These are phyloP conservation scores for Acanthamoeba culbertsoni DNA, from an alignment of 208 protist species.

Conservation along the genomic window DNA sequence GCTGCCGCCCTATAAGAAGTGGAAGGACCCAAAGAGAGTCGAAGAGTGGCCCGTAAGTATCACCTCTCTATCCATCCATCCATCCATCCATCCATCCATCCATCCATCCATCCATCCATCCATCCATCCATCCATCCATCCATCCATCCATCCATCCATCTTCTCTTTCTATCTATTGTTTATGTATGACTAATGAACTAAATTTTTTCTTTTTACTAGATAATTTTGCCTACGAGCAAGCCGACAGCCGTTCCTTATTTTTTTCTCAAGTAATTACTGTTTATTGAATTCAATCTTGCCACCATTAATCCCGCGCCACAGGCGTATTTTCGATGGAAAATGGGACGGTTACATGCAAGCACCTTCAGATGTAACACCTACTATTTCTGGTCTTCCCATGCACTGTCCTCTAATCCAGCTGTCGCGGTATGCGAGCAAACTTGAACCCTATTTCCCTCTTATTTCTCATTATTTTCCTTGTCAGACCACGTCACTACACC, in stretches of 20 bases:
- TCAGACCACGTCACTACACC: too few species aligned
- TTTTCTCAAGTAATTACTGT: not conserved
- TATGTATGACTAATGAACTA: not conserved
- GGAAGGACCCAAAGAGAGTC: not conserved
- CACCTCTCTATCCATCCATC: too few species aligned
- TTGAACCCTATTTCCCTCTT: too few species aligned
- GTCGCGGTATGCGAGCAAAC: not conserved
- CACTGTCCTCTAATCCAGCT: not conserved
- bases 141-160: too few species aligned
- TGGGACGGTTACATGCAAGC: constrained; percentile 23
- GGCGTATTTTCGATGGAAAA: not conserved
- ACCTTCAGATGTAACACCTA: not conserved
- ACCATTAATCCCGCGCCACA: not conserved
- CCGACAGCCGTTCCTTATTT: not conserved
- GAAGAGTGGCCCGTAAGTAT: not conserved
- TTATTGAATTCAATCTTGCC: not conserved
- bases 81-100: too few species aligned
- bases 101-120: too few species aligned
- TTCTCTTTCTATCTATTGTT: too few species aligned
- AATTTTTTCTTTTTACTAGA: not conserved
- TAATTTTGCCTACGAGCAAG: not conserved
- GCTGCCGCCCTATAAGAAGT: constrained; percentile 1
- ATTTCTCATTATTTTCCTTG: not conserved
- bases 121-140: too few species aligned
- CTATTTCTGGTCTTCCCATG: not conserved